Evolutionary conservation across 2,329 filamentous ascomycete genomes (phyloP).

Genomic region (Zasmidium citrigriseum): DNA sequence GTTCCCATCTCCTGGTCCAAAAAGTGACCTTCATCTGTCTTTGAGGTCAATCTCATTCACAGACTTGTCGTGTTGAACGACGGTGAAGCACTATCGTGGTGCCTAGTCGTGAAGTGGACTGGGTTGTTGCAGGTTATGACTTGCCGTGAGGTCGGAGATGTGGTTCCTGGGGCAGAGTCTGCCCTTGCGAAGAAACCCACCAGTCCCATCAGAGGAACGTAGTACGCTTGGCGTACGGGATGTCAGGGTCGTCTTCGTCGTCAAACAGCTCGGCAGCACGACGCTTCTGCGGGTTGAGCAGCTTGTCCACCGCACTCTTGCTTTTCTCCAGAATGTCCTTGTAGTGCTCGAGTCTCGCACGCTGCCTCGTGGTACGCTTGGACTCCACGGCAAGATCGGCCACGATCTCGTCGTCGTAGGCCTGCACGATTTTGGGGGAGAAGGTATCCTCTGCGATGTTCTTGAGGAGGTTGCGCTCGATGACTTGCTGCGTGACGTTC

Average conservation of each 20-base stretch:
- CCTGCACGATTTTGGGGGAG: constrained; percentile 32
- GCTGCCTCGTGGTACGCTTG: constrained; percentile 27
- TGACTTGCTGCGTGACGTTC: constrained; percentile 37
- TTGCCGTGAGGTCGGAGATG: no score
- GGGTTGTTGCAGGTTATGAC: no score
- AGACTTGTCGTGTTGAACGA: no score
- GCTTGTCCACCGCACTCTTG: neutral
- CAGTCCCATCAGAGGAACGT: neutral
- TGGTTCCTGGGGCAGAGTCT: no score
- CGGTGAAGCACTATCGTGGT: no score
- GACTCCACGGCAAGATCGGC: constrained; percentile 38
- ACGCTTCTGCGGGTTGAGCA: constrained; percentile 2
- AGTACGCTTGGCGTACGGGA: constrained; percentile 1
- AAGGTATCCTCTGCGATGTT: constrained; percentile 34
- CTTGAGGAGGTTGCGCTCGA: constrained; percentile 41
- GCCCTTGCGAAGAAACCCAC: no score
- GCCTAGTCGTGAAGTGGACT: no score
- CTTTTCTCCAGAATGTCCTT: constrained; percentile 37
- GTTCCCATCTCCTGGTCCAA: neutral
- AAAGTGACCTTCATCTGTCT: neutral
- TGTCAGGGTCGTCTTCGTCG: neutral
- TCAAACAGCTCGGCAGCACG: neutral
- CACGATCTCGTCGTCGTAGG: constrained; percentile 39
- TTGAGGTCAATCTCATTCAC: no score
- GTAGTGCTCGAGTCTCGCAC: constrained; percentile 31